phyloP scores from a whole-genome alignment of 768 basidiomycete genomes.

The Boletus tylopilopsis region DNA sequence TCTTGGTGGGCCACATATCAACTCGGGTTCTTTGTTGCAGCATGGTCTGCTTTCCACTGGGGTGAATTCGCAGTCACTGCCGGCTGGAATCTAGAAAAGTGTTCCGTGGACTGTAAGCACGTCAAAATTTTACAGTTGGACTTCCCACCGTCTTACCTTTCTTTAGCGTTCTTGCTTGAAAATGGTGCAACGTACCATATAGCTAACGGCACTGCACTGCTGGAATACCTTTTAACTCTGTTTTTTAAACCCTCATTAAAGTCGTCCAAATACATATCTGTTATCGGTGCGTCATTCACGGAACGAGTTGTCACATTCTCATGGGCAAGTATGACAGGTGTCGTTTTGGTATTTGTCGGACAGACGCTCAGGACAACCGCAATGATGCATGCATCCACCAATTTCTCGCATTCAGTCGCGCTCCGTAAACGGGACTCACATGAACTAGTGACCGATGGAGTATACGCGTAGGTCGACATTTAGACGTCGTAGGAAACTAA shows the following conservation, averaged over 20 bases:
- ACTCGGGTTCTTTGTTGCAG: slow-evolving; percentile 77
- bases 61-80: slow-evolving; percentile 94
- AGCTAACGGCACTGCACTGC: slow-evolving; percentile 73
- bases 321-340: slow-evolving; percentile 42
- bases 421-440: slow-evolving; percentile 71
- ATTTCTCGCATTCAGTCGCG: slow-evolving; percentile 90
- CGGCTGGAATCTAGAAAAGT: slow-evolving; percentile 91
- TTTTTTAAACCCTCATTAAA: slow-evolving; percentile 69
- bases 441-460: slow-evolving; percentile 78
- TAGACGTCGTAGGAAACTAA: not conserved
- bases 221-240: slow-evolving; percentile 73
- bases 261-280: slow-evolving; percentile 51
- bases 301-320: not conserved
- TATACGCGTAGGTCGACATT: slow-evolving; percentile 70
- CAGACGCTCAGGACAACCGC: slow-evolving; percentile 81
- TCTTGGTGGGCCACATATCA: slow-evolving; percentile 69
- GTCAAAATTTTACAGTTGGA: not conserved
- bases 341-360: slow-evolving; percentile 59
- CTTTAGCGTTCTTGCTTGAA: slow-evolving; percentile 85
- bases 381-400: slow-evolving; percentile 95
- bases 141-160: slow-evolving; percentile 1
- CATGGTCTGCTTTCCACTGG: slow-evolving; percentile 90
- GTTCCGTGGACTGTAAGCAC: slow-evolving; percentile 85
- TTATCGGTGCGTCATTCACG: slow-evolving; percentile 44
- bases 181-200: slow-evolving; percentile 84